Conservation (phyloP, 1,284 basidiomycete species). For the Veloporphyrellus conicus region DNA sequence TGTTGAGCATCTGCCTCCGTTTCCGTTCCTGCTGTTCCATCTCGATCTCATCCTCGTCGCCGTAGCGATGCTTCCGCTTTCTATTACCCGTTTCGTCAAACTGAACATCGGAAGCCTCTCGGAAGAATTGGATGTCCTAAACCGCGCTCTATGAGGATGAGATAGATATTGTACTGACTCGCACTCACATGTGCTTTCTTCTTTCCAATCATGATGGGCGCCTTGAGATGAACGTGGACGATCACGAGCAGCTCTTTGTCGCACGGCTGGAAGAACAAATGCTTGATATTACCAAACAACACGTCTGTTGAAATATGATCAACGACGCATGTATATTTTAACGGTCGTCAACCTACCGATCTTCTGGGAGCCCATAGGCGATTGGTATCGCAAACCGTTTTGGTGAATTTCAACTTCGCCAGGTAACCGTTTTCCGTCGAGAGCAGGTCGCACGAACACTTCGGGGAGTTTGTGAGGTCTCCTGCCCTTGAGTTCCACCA, state of each 20-base stretch:
- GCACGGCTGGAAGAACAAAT: conserved; percentile 98
- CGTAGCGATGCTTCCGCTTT: conserved; percentile 94
- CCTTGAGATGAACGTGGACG: conserved; percentile 89
- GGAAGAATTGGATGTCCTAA: conserved; percentile 96
- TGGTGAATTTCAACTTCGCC: conserved; percentile 98
- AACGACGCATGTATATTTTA: neutral
- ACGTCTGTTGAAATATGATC: conserved; percentile 57
- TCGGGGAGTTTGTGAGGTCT: conserved; percentile 83
- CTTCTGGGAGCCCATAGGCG: conserved; percentile 83
- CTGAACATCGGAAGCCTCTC: conserved; percentile 95
- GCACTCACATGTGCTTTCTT: conserved; percentile 84
- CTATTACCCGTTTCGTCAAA: conserved; percentile 99
- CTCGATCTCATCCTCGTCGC: conserved; percentile 99
- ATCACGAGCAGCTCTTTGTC: conserved; percentile 96
- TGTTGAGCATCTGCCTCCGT: conserved; percentile 85
- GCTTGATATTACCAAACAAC: conserved; percentile 96
- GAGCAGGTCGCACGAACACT: conserved; percentile 89
- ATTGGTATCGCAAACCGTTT: conserved; percentile 93
- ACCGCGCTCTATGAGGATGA: conserved; percentile 1
- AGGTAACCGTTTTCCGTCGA: conserved; percentile 88
- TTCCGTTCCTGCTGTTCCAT: conserved; percentile 97
- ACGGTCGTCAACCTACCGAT: conserved; percentile 57
- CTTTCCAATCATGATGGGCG: conserved; percentile 98
- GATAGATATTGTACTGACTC: neutral
- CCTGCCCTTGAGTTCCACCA: conserved; percentile 83